Percentiles rank a stretch among this genome's conserved stretches.
These are phyloP conservation scores for Catharanthus roseus DNA, from an alignment of 257 asterid genomes.

Conservation along the genomic window DNA sequence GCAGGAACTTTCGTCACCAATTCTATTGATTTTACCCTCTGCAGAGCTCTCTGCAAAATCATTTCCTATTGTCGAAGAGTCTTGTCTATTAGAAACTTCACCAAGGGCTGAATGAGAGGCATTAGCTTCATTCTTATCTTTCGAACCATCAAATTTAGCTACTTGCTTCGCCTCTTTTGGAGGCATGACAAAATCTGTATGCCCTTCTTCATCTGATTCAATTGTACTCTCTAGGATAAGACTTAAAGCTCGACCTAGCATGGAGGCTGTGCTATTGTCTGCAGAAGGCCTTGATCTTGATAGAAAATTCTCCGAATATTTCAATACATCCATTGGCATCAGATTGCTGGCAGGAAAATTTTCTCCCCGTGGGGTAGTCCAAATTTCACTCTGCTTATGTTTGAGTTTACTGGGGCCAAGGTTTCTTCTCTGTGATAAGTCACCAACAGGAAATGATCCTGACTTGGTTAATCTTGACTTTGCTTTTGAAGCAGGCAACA, in stretches of 20 bases:
- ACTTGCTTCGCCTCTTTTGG: background rate
- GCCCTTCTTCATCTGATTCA: constrained; percentile 5
- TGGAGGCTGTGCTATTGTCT: constrained; percentile 9
- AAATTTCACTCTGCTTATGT: constrained; percentile 61
- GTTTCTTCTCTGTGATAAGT: constrained; percentile 26
- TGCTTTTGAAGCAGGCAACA: constrained; percentile 24
- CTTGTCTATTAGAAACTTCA: constrained; percentile 4
- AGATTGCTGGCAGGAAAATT: constrained; percentile 14
- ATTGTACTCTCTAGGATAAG: constrained; percentile 10
- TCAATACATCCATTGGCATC: constrained; percentile 9
- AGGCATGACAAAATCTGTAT: background rate
- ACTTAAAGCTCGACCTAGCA: constrained; percentile 14
- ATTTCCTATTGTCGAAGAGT: background rate
- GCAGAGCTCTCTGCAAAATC: background rate
- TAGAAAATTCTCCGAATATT: constrained; percentile 16
- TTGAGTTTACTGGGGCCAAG: constrained; percentile 58
- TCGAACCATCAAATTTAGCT: background rate
- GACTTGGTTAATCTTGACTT: constrained; percentile 44
- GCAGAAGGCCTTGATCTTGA: constrained; percentile 21
- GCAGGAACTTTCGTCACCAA: constrained; percentile 7
- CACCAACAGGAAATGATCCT: constrained; percentile 58
- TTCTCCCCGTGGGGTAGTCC: constrained; percentile 41
- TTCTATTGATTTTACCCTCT: constrained; percentile 6
- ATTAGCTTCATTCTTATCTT: background rate
- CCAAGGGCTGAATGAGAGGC: background rate